A percentile compares a stretch with the other conserved stretches of the same genome.
Evolutionary conservation across 73 alveolate species (phyloP).

Genomic region (Paramecium biaurelia): DNA sequence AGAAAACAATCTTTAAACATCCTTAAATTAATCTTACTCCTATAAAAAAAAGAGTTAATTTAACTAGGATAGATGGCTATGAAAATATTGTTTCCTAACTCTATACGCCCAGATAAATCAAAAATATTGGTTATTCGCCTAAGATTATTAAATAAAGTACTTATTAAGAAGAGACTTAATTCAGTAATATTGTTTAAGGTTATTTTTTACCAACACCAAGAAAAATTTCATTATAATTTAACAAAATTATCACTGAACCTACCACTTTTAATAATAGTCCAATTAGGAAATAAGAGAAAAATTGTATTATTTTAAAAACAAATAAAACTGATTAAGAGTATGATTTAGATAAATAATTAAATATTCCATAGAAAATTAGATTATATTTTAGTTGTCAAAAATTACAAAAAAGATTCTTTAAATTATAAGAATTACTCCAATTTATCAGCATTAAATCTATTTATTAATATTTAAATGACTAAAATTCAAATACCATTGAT

Average conservation of each 20-base stretch:
- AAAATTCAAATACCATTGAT: not conserved
- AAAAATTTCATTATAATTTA: not conserved
- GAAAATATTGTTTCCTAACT: not conserved
- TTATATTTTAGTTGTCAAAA: slow-evolving; percentile 13
- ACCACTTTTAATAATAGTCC: not conserved
- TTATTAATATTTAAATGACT: not conserved
- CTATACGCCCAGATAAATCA: not conserved
- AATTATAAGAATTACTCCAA: not conserved
- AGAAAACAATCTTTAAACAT: not conserved
- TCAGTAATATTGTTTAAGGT: not conserved
- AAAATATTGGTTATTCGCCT: not conserved
- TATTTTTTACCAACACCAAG: not conserved
- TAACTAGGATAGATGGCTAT: not conserved
- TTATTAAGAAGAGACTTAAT: not conserved
- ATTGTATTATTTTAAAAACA: not conserved
- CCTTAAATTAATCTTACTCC: not conserved
- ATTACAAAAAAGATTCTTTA: not conserved
- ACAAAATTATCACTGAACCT: slow-evolving; percentile 2
- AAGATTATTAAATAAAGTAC: not conserved
- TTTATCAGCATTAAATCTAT: not conserved
- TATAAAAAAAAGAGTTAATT: not conserved
- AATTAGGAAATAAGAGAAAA: not conserved
- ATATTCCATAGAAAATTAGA: not conserved
- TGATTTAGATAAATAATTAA: not conserved
- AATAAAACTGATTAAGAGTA: not conserved